Percentiles rank a stretch among this genome's conserved stretches.
Evolutionary conservation across 1,284 basidiomycete genomes (phyloP).

Genomic region (Lentinus polychrous): DNA sequence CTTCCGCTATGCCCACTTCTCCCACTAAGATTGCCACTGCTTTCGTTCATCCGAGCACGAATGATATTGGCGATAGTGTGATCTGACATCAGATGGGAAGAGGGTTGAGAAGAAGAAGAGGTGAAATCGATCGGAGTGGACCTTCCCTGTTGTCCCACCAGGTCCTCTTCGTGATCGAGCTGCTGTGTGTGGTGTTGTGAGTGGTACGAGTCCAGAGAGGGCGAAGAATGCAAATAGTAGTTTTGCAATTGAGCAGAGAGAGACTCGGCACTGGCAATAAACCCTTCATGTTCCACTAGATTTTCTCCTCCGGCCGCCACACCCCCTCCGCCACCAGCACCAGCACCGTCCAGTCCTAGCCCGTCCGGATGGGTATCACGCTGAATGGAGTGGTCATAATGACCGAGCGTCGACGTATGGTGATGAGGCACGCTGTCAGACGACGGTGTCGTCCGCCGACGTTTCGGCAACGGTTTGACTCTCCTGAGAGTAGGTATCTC

Average conservation of each 20-base stretch:
- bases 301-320: constrained; percentile 2
- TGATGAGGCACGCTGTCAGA: constrained; percentile 18
- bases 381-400: not conserved
- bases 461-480: constrained; percentile 71
- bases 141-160: constrained; percentile 7
- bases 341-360: not conserved
- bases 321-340: not conserved
- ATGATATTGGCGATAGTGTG: too few species aligned
- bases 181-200: not conserved
- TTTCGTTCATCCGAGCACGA: too few species aligned
- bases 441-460: constrained; percentile 39
- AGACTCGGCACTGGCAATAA: constrained; percentile 42
- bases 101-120: not conserved
- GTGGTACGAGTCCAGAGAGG: not conserved
- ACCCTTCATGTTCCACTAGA: constrained; percentile 34
- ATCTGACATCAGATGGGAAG: too few species aligned
- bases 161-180: constrained; percentile 14
- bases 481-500: constrained; percentile 54
- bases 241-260: constrained; percentile 48
- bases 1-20: too few species aligned
- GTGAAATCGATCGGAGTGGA: constrained; percentile 21
- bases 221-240: constrained; percentile 44
- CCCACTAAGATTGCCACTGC: too few species aligned
- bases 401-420: constrained; percentile 12
- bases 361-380: too few species aligned